Percentiles rank a stretch among this genome's conserved stretches.
These are phyloP conservation scores for Pyronema domesticum DNA, from an alignment of 495 filamentous ascomycete genomes.

Conservation along the genomic window DNA sequence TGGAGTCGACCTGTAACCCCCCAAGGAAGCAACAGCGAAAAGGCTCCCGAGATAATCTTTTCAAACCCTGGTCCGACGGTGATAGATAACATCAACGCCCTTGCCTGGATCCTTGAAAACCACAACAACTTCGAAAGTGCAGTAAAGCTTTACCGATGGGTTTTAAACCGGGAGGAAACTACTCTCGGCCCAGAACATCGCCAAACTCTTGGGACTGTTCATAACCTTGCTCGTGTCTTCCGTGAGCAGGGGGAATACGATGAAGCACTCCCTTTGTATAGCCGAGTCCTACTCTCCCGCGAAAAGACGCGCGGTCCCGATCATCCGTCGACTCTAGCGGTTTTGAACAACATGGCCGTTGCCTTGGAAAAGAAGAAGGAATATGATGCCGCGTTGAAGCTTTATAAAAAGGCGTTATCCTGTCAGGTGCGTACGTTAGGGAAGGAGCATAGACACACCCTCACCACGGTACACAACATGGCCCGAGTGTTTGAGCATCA, in stretches of 20 bases:
- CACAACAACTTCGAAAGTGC: constrained; percentile 12
- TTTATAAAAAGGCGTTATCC: constrained; percentile 10
- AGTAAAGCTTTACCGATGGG: constrained; percentile 15
- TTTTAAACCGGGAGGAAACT: constrained; percentile 17
- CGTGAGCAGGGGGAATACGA: neutral
- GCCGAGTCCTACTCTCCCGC: constrained; percentile 4
- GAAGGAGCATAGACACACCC: constrained; percentile 12
- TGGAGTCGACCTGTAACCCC: too few species aligned
- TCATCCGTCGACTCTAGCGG: constrained; percentile 12
- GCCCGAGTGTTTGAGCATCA: neutral
- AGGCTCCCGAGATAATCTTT: neutral
- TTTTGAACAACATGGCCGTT: constrained; percentile 7
- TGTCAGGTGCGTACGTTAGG: constrained; percentile 10
- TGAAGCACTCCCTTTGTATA: constrained; percentile 6
- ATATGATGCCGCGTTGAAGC: constrained; percentile 17
- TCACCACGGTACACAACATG: constrained; percentile 9
- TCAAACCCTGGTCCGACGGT: neutral
- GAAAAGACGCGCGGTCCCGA: constrained; percentile 13
- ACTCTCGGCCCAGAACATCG: constrained; percentile 22
- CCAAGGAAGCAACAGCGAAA: too few species aligned
- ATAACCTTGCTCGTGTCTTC: constrained; percentile 7
- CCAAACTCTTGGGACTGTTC: constrained; percentile 9
- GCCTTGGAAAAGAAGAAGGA: constrained; percentile 9
- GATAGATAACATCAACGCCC: neutral
- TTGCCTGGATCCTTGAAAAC: neutral